Evolutionary conservation across 2,329 filamentous ascomycete species (phyloP), one percentile per base, ranked within the genome.

Genomic region (Cercospora sesami): DNA sequence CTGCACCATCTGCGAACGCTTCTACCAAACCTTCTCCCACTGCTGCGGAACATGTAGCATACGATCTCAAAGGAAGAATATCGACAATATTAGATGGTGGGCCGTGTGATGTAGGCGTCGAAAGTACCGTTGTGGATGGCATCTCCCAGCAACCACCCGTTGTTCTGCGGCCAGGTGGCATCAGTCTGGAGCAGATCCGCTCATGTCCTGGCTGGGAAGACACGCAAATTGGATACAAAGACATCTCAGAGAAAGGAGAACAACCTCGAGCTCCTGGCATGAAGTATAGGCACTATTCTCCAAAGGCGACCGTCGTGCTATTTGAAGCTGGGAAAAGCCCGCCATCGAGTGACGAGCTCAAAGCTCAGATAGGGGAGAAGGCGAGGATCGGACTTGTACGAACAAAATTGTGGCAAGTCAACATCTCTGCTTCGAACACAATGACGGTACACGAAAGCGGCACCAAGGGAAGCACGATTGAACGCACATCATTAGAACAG

Each of bases 281-380:
- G 95, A 99, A 99, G 81, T 99, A 99, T 79, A 92, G 95, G 77
- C 95, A 99, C 78, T 99, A 99, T 77, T 96, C 94, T 53, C 95
- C 95, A 0, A 92, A 90, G 78, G 96, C 95, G 1, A 88, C 86
- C 57, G 94, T 99, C 18, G 66, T 78, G 16, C 64, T 78, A 8
- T 96, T 93, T 77, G 92, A 97, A 78, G 80, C 86, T 31, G 83
- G 81, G 2, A 73, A 1, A 72, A 78, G 30, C 70, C 80, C 23
- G 71, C 73, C 69, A 4, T 53, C 75, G 3, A 53, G 69, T 2
- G 73, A 76, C 4, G 76, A 80, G 16, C 59, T 81, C 2, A 67
- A 71, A 28, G 72, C 69, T 45, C 75, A 76, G 36, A 67, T 75
- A 28, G 76, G 72, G 10, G 31, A 51, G 9, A 69, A 67, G 8